A percentile compares a stretch with the other conserved stretches of the same genome.
Conservation (phyloP, 257 asterid species). For the Linaria vulgaris region DNA sequence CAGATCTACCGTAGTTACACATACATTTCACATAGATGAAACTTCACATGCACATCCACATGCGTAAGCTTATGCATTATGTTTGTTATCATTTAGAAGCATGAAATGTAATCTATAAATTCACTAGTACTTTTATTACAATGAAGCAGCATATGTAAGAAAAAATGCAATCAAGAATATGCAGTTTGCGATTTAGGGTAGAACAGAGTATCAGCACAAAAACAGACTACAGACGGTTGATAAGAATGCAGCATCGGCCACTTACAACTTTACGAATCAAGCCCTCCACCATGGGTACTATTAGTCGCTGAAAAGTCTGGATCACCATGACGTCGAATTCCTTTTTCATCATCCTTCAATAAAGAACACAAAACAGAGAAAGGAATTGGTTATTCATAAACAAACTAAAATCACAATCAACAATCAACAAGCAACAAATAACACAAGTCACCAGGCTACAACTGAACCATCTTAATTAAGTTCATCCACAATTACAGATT, state of each 20-base stretch:
- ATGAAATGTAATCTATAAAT: neutral
- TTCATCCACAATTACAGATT: neutral
- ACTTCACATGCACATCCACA: too few species aligned
- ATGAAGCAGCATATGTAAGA: conserved; percentile 6
- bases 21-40: too few species aligned
- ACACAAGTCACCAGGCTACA: neutral
- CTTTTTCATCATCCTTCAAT: conserved; percentile 31
- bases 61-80: too few species aligned
- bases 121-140: neutral
- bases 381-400: neutral
- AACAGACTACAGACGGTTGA: neutral
- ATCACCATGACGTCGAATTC: conserved; percentile 35
- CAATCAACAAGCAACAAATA: neutral
- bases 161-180: neutral
- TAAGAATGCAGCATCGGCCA: neutral
- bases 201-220: neutral
- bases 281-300: conserved; percentile 31
- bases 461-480: conserved; percentile 20
- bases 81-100: neutral
- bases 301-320: conserved; percentile 13
- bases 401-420: conserved; percentile 13
- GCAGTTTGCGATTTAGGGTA: neutral
- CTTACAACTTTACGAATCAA: conserved; percentile 43
- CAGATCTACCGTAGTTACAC: too few species aligned
- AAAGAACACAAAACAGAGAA: neutral